Base-by-base conservation (phyloP, 1,139 yeast species). In the Pneumocystis wakefieldiae region DNA sequence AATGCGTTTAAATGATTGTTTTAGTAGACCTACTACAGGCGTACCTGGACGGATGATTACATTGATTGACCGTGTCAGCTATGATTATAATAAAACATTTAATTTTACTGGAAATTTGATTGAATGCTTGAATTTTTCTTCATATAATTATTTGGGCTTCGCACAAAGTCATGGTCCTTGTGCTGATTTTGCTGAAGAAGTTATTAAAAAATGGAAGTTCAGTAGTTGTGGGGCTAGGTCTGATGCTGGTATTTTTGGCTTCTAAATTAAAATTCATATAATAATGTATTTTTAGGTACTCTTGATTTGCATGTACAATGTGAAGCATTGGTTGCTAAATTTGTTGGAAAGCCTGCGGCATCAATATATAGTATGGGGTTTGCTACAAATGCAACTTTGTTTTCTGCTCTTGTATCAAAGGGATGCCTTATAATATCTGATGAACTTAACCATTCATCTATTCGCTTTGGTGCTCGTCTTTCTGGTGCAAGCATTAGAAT, bases 141-240 rank as follows among this genome's bases (percentile, higher is more conserved):
- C 96, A 1, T 92, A 92, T 76, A 92, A 92, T 74, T 92, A 92
- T 74, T 80, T 92, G 67, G 99, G 99, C 0, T 92, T 94, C 76
- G 98, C 96, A 37, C 98, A 92, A 76, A 86, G 95, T 62, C 85
- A 84, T 68, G 99, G 99, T 67, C 81, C 80, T 64, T 92, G 99
- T 75, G 90, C 97, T 7, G 92, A 86, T 68, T 80, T 80, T 62
- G 87, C 97, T 5, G 78, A 87, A 67, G 76, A 80, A 59, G 75
- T 83, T 55, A 80, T 89, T 61, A 77, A 81, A 14, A 76, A 83
- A 59, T 85, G 85, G 70, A 97, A 97, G 61, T 78, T 90, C 60
- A 80, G 90, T 10, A 80, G 85, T 1, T 85, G 95, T 68, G 90
- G 95, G 60, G 83, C 96, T 59, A 81, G 96, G 72, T 78, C 81